These are phyloP conservation scores for Ceratobasidium sp. DNA, from an alignment of 1,284 basidiomycete genomes.

Conservation along the genomic window DNA sequence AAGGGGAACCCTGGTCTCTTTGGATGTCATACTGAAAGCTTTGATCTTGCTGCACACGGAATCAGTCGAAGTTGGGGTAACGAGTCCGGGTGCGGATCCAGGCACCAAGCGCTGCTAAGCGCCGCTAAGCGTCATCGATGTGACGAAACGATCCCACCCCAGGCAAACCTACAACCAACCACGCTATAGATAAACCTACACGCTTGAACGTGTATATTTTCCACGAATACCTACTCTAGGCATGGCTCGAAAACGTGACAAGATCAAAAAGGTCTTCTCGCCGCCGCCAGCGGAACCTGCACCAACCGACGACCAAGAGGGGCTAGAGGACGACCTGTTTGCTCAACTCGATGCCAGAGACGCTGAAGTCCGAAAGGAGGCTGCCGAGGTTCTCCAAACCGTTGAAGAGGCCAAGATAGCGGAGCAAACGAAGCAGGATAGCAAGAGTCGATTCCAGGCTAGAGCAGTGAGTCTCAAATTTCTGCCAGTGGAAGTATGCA, in stretches of 20 bases:
- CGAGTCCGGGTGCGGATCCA: too few relatives aligned
- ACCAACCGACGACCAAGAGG: constrained; percentile 57
- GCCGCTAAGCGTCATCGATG: background rate
- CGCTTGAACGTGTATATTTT: background rate
- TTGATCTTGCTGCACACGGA: background rate
- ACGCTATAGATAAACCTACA: background rate
- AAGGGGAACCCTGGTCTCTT: constrained; percentile 50
- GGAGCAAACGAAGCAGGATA: constrained; percentile 61
- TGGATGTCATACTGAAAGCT: constrained; percentile 2
- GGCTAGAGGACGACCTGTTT: constrained; percentile 72
- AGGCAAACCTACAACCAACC: background rate
- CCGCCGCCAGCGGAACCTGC: constrained; percentile 47
- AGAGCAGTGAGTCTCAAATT: constrained; percentile 64
- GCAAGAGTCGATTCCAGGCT: constrained; percentile 76
- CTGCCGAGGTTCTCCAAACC: constrained; percentile 56
- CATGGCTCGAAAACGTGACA: constrained; percentile 51
- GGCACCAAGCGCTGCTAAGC: background rate
- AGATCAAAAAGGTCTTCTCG: constrained; percentile 56
- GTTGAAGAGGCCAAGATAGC: constrained; percentile 52
- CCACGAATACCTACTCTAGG: background rate
- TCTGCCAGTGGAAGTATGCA: background rate
- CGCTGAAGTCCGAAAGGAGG: constrained; percentile 57
- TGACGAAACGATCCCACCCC: background rate
- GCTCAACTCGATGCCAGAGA: constrained; percentile 72
- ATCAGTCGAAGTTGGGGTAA: background rate